A percentile compares a stretch with the other conserved stretches of the same genome.
Evolutionary conservation across 1,284 basidiomycete genomes (phyloP).

Genomic region (Ustilago xerochloae): DNA sequence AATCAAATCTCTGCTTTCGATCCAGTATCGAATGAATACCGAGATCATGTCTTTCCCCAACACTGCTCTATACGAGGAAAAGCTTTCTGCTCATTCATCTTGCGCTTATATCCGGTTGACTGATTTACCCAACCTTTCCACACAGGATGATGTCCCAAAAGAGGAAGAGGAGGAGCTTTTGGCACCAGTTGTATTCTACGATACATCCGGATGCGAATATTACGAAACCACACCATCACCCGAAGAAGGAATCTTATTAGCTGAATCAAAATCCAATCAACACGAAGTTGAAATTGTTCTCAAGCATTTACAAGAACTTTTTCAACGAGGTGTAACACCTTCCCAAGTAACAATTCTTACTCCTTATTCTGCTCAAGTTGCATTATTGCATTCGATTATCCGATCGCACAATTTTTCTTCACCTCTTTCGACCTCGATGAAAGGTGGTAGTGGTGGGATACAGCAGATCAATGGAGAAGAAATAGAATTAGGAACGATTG

Average conservation of each 20-base stretch:
- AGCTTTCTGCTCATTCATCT: constrained; percentile 78
- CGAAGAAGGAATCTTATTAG: constrained; percentile 17
- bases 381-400: constrained; percentile 72
- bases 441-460: background rate
- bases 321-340: constrained; percentile 77
- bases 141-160: constrained; percentile 72
- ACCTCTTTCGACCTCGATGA: too few relatives aligned
- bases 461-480: constrained; percentile 16
- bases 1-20: constrained; percentile 85
- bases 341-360: constrained; percentile 88
- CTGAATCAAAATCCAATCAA: constrained; percentile 78
- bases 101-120: constrained; percentile 79
- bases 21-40: constrained; percentile 79
- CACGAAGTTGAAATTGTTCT: constrained; percentile 89
- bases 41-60: constrained; percentile 90
- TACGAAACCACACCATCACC: constrained; percentile 37
- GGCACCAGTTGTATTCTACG: constrained; percentile 88
- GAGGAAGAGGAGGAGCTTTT: constrained; percentile 72
- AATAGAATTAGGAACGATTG: constrained; percentile 63
- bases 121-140: constrained; percentile 72
- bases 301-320: constrained; percentile 82
- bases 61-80: constrained; percentile 79
- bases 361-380: constrained; percentile 74
- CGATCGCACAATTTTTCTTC: constrained; percentile 10
- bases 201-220: constrained; percentile 72